Evolutionary conservation across 208 protist genomes (phyloP).

Genomic region (Acanthamoeba sp.): DNA sequence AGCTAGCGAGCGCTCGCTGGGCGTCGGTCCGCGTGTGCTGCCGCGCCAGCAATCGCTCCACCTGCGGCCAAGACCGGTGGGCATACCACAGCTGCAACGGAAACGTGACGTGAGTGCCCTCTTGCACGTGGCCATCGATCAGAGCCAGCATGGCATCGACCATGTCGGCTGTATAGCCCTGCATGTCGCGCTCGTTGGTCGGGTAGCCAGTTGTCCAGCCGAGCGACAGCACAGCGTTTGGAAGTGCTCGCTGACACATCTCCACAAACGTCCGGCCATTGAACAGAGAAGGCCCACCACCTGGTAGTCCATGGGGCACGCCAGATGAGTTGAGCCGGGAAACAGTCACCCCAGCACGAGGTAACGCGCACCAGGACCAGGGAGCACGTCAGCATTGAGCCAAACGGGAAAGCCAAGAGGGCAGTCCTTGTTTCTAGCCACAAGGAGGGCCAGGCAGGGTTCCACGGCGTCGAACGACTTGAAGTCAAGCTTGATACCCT

Average conservation of each 20-base stretch:
- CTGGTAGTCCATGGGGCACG: neutral
- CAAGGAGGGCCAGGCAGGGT: neutral
- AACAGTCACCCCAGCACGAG: neutral
- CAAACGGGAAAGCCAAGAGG: constrained; percentile 10
- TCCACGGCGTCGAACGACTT: neutral
- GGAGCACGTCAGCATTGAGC: constrained; percentile 43
- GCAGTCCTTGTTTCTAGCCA: too few relatives aligned
- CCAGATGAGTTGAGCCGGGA: too few relatives aligned
- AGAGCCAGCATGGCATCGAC: constrained; percentile 24
- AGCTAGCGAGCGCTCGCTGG: neutral
- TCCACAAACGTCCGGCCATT: neutral
- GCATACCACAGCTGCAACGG: constrained; percentile 36
- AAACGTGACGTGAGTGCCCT: constrained; percentile 11
- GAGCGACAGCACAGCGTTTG: neutral
- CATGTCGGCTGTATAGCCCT: constrained; percentile 12
- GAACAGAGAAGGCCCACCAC: neutral
- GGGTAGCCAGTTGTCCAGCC: constrained; percentile 51
- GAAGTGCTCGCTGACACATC: neutral
- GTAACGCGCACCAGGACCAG: neutral
- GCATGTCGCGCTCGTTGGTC: neutral
- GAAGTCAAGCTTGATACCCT: constrained; percentile 70
- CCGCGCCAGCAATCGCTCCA: constrained; percentile 35
- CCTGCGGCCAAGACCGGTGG: constrained; percentile 4
- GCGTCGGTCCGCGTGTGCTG: neutral
- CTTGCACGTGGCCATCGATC: neutral